Evolutionary conservation across 148 eudicot species (phyloP), one percentile per base, ranked within the genome.

Genomic region (Amaranthus hypochondriacus): DNA sequence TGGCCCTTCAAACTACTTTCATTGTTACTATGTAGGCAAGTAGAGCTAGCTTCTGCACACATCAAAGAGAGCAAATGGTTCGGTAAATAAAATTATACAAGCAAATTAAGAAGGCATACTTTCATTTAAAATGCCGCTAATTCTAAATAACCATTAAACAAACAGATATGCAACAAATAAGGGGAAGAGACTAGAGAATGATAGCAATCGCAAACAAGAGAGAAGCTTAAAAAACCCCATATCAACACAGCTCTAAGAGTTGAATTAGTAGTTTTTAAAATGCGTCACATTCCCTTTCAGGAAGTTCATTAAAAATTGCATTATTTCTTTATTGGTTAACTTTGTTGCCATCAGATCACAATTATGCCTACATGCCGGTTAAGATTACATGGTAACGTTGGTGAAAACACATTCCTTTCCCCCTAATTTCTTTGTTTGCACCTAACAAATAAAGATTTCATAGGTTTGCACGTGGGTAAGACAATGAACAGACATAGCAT

Each of bases 11-110:
- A 75, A 52, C 48, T 14, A 61, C 61, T 74, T 67, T 70, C 79
- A 61, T 49, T 62, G n/a, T 64, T 66, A 9, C 51, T 46, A 28
- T 44, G 44, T 39, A 43, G 55, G 63, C 21, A 49, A 50, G 67
- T 60, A 18, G 66, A 64, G 69, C 77, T 70, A 57, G 73, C 64
- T 63, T 56, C 86, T 81, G 84, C 56, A 58, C 15, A 68, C 5
- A 65, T 59, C 7, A 9, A 66, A 28, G 51, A 62, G 48, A 50
- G 66, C 6, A 4, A 12, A 2, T 42, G 18, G 49, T 47, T 15
- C 5, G 18, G 13, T 43, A 53, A 46, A 42, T 44, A 52, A 3
- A 50, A 42, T 42, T 13, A 11, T 7, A 48, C 7, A 47, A 58
- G 50, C 56, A 73, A 21, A 2, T 44, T 39, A 28, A 42, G 5